Percentiles rank a stretch among this genome's conserved stretches.
These are phyloP conservation scores for Spergularia marina DNA, from an alignment of 148 eudicot species.

Conservation along the genomic window DNA sequence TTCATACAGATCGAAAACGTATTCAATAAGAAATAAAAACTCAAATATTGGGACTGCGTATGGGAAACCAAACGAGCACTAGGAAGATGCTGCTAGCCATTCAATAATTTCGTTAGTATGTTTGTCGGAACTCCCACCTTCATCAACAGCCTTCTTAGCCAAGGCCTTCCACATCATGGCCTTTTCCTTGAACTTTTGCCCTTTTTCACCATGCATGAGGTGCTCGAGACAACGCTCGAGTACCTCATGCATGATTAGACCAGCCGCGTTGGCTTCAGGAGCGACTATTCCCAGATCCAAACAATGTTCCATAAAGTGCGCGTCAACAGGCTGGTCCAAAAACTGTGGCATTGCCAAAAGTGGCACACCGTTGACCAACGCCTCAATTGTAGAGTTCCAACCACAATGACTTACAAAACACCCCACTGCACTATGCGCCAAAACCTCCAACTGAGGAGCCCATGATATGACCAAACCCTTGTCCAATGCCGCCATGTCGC, in stretches of 20 bases:
- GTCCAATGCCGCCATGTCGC: background rate
- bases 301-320: conserved; percentile 26
- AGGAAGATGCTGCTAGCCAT: conserved; percentile 14
- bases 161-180: conserved; percentile 23
- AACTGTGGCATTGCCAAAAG: conserved; percentile 32
- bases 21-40: too few relatives aligned
- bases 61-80: background rate
- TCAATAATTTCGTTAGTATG: conserved; percentile 20
- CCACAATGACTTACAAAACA: conserved; percentile 36
- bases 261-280: conserved; percentile 10
- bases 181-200: conserved; percentile 20
- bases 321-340: conserved; percentile 26
- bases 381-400: conserved; percentile 29
- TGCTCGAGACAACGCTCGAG: conserved; percentile 16
- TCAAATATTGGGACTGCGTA: too few relatives aligned
- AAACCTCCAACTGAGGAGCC: conserved; percentile 26
- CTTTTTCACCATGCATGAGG: conserved; percentile 11
- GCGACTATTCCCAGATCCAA: conserved; percentile 21
- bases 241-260: conserved; percentile 9
- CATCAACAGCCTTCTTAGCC: conserved; percentile 23
- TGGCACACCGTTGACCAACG: conserved; percentile 27
- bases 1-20: too few relatives aligned
- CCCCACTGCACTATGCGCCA: conserved; percentile 23
- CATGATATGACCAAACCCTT: conserved; percentile 27
- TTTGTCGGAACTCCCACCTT: conserved; percentile 24